Percentiles rank a stretch among this genome's conserved stretches.
Conservation (phyloP, 768 basidiomycete genomes). For the Russula foetens region DNA sequence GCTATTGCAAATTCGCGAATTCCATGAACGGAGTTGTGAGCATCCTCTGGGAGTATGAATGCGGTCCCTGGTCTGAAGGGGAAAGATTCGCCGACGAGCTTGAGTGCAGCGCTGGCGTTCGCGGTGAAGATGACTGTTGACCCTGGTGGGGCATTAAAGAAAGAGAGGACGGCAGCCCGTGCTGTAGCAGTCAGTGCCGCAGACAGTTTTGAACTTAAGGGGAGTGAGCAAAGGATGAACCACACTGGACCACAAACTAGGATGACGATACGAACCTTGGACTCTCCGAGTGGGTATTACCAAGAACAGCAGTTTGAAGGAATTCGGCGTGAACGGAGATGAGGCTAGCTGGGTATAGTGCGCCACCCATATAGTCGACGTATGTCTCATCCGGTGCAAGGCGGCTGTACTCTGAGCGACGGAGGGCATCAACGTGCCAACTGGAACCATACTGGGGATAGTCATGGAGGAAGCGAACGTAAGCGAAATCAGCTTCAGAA, state of each 20-base stretch:
- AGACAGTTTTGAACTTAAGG: constrained; percentile 58
- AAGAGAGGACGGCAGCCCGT: constrained; percentile 61
- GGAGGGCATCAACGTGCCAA: constrained; percentile 62
- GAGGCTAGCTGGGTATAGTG: constrained; percentile 72
- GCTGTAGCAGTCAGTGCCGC: constrained; percentile 60
- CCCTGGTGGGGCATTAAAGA: constrained; percentile 66
- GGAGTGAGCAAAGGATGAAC: not conserved
- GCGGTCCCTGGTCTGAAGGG: constrained; percentile 52
- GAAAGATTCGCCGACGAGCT: constrained; percentile 75
- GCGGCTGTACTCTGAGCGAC: constrained; percentile 46
- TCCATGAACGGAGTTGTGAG: constrained; percentile 81
- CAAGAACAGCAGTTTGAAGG: constrained; percentile 56
- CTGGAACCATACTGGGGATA: constrained; percentile 54
- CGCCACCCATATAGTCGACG: constrained; percentile 82
- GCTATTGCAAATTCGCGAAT: constrained; percentile 61
- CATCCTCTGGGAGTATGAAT: constrained; percentile 66
- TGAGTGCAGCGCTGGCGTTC: constrained; percentile 73
- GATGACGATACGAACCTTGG: constrained; percentile 45
- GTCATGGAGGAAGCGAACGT: constrained; percentile 17
- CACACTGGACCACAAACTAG: not conserved
- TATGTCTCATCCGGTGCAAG: constrained; percentile 57
- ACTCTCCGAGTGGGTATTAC: constrained; percentile 80
- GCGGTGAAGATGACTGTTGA: constrained; percentile 79
- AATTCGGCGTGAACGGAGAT: constrained; percentile 64
- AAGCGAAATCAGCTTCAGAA: constrained; percentile 10